A percentile compares a stretch with the other conserved stretches of the same genome.
phyloP scores from a whole-genome alignment of 192 early-diverging fungal species.

The Lobosporangium transversale region DNA sequence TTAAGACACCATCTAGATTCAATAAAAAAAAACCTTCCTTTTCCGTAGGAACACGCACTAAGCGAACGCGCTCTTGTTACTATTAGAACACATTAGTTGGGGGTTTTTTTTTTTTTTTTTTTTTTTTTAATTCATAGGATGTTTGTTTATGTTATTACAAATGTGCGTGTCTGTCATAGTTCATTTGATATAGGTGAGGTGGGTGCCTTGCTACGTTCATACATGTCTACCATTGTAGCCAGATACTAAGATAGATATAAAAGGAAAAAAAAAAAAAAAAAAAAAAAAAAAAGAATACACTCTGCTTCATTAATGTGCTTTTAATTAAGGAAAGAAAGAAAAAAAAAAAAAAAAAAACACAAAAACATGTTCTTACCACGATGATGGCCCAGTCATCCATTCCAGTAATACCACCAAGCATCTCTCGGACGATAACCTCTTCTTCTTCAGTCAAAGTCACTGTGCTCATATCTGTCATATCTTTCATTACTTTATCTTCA shows the following conservation, averaged over 20 bases:
- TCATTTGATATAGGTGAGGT: not conserved
- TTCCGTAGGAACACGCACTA: too few relatives aligned
- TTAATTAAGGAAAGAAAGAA: not conserved
- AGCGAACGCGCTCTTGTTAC: too few relatives aligned
- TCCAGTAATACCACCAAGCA: slow-evolving; percentile 40
- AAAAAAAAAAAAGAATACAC: not conserved
- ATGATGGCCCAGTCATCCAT: slow-evolving; percentile 41
- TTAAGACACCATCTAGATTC: too few relatives aligned
- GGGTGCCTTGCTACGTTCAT: slow-evolving; percentile 35
- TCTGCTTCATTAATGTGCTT: not conserved
- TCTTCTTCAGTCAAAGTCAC: slow-evolving; percentile 43
- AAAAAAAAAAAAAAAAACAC: not conserved
- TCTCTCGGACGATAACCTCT: slow-evolving; percentile 27
- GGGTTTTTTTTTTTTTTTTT: too few relatives aligned
- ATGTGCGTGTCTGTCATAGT: too few relatives aligned
- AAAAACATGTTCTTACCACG: slow-evolving; percentile 29
- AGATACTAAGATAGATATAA: slow-evolving; percentile 19
- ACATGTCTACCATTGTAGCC: slow-evolving; percentile 44
- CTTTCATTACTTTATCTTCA: not conserved
- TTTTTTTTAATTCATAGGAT: too few relatives aligned
- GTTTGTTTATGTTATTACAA: too few relatives aligned
- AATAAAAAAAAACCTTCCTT: too few relatives aligned
- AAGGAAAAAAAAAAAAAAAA: not conserved
- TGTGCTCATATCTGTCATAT: slow-evolving; percentile 2
- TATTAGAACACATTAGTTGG: too few relatives aligned